Evolutionary conservation across 306 rosid species (phyloP), one percentile per base, ranked within the genome.

Genomic region (Ammopiptanthus mongolicus): DNA sequence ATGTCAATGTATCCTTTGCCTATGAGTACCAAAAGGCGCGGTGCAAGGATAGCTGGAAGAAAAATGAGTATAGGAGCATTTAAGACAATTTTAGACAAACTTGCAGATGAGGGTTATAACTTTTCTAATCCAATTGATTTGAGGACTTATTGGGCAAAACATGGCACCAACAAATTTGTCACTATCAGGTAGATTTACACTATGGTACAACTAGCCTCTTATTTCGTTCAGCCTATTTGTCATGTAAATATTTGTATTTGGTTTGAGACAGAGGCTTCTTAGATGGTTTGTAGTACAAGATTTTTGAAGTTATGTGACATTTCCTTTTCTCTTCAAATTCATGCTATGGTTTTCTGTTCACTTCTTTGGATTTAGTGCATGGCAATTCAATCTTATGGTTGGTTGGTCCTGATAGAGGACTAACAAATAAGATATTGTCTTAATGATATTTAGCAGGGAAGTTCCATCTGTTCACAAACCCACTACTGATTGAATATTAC

Each of bases 61-160:
- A 95, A 95, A 87, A 95, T 95, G 99, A 95, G 97, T 80, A 91
- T 88, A 80, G 99, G 99, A 78, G 99, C 99, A 41, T 95, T 95
- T 71, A 95, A 91, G 93, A 95, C 92, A 86, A 97, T 95, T 4
- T 84, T 95, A 80, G 99, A 95, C 89, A 95, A 92, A 86, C 96
- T 95, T 58, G 97, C 97, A 17, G 87, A 92, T 8, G 93, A 95
- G 84, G 97, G 97, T 55, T 95, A 91, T 83, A 90, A 95, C 87
- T 95, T 95, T 65, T 78, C 93, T 74, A 85, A 82, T 87, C 91
- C 97, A n/a, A 92, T 95, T 81, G 99, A 95, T 87, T 86, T 95
- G 84, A 95, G 86, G 91, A 81, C 82, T 80, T 91, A 88, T 67
- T 95, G 99, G 99, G 99, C 99, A 50, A 95, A 91, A 76, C 97